phyloP scores from a whole-genome alignment of 176 grass and related monocot genomes.

The Paspalum notatum region DNA sequence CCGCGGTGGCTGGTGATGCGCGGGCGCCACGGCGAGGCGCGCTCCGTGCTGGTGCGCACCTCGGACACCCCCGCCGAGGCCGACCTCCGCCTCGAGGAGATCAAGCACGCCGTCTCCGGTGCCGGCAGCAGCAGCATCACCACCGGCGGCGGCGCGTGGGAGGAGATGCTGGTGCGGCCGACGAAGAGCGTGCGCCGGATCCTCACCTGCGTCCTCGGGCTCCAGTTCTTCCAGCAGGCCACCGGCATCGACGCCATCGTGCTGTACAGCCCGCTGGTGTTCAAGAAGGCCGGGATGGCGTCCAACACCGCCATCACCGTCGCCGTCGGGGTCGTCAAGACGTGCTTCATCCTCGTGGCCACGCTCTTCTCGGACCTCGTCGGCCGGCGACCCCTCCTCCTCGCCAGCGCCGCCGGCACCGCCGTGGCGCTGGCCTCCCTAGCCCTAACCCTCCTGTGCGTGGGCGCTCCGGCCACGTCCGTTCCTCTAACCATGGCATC shows the following conservation, averaged over 20 bases:
- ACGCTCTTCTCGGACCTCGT: conserved; percentile 48
- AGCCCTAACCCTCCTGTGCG: not conserved
- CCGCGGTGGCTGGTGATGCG: conserved; percentile 68
- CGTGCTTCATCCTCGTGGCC: conserved; percentile 43
- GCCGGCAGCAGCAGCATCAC: not conserved
- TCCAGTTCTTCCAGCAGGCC: conserved; percentile 42
- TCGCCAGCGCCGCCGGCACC: conserved; percentile 37
- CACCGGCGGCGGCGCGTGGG: not conserved
- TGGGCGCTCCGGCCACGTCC: not conserved
- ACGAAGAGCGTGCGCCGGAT: conserved; percentile 18
- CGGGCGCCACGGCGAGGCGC: conserved; percentile 43
- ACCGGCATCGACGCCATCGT: conserved; percentile 45
- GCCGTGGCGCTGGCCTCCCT: conserved; percentile 40
- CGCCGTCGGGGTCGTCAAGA: conserved; percentile 44
- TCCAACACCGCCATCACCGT: conserved; percentile 44
- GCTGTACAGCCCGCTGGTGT: conserved; percentile 46
- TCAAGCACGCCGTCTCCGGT: conserved; percentile 7
- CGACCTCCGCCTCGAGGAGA: conserved; percentile 48
- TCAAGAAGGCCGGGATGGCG: conserved; percentile 33
- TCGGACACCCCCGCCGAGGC: conserved; percentile 34
- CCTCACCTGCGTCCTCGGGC: not conserved
- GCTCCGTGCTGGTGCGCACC: conserved; percentile 35
- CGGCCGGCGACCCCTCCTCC: conserved; percentile 45
- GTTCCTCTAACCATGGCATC: not conserved
- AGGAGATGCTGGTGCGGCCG: conserved; percentile 17